phyloP scores from a whole-genome alignment of 2,329 filamentous ascomycete species.

The Nigrospora oryzae region DNA sequence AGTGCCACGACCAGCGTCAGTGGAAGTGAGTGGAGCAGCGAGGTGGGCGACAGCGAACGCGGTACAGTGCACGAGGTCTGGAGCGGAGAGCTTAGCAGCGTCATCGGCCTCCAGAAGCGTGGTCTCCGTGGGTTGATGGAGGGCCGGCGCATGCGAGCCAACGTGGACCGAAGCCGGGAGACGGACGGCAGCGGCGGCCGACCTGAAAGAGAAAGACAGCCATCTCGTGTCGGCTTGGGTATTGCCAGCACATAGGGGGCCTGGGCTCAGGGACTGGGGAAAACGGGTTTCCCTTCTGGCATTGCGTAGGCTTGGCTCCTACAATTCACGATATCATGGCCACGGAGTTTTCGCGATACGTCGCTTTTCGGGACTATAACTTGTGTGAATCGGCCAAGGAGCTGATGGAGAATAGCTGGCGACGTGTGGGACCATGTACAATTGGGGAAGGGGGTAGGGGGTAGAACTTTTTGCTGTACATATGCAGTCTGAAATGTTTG shows the following conservation, averaged over 20 bases:
- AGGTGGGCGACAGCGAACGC: conserved; percentile 27
- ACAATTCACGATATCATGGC: no score
- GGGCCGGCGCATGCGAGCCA: conserved; percentile 60
- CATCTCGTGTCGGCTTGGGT: neutral
- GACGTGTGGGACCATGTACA: no score
- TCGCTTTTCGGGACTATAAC: no score
- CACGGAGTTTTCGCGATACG: no score
- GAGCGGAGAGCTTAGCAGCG: conserved; percentile 73
- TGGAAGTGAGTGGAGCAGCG: conserved; percentile 34
- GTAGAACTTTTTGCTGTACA: no score
- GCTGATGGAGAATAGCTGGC: no score
- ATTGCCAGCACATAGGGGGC: neutral
- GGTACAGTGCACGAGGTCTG: conserved; percentile 58
- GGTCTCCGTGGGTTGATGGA: conserved; percentile 92
- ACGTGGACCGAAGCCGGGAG: conserved; percentile 21
- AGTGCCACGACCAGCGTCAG: conserved; percentile 45
- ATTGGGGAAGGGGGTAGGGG: no score
- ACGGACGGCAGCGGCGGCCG: conserved; percentile 8
- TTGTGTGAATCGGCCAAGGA: no score
- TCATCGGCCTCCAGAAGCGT: conserved; percentile 92
- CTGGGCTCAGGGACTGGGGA: no score
- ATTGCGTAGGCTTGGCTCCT: no score
- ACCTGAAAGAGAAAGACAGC: neutral
- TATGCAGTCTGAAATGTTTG: no score
- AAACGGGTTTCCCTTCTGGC: no score